phyloP scores from a whole-genome alignment of 2,329 filamentous ascomycete genomes.

The Hymenoscyphus repandus region DNA sequence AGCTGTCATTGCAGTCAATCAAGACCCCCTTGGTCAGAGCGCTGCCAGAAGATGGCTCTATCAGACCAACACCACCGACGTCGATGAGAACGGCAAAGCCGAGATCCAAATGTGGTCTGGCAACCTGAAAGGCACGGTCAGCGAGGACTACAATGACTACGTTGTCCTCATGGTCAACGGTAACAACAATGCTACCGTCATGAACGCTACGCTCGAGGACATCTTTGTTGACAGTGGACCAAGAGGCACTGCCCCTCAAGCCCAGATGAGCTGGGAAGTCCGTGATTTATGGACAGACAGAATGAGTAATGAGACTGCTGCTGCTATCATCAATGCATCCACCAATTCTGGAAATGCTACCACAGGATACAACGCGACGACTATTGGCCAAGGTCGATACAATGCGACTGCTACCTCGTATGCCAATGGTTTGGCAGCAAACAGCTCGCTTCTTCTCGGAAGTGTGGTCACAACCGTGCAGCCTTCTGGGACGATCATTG shows the following conservation, averaged over 20 bases:
- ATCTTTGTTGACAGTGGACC: conserved; percentile 46
- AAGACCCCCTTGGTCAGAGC: conserved; percentile 35
- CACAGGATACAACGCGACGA: conserved; percentile 30
- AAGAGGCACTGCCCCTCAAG: conserved; percentile 37
- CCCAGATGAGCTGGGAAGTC: conserved; percentile 44
- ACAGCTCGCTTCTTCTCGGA: conserved; percentile 42
- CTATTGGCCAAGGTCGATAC: conserved; percentile 32
- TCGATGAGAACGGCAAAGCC: conserved; percentile 38
- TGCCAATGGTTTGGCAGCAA: conserved; percentile 39
- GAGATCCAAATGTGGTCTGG: conserved; percentile 48
- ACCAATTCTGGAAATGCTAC: conserved; percentile 30
- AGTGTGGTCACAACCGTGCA: conserved; percentile 38
- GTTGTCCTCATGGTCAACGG: conserved; percentile 47
- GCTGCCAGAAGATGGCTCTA: conserved; percentile 42
- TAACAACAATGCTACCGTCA: conserved; percentile 35
- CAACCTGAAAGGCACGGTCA: conserved; percentile 34
- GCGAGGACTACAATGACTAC: conserved; percentile 38
- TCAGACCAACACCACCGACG: conserved; percentile 32
- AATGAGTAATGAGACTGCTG: conserved; percentile 43
- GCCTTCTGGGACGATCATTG: conserved; percentile 38
- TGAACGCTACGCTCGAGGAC: conserved; percentile 47
- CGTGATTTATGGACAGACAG: conserved; percentile 51
- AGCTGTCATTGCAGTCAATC: conserved; percentile 40
- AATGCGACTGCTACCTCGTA: conserved; percentile 46
- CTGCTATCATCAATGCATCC: conserved; percentile 38